Base-by-base conservation (phyloP, 176 grass and related monocot species). In the Musa acuminata region DNA sequence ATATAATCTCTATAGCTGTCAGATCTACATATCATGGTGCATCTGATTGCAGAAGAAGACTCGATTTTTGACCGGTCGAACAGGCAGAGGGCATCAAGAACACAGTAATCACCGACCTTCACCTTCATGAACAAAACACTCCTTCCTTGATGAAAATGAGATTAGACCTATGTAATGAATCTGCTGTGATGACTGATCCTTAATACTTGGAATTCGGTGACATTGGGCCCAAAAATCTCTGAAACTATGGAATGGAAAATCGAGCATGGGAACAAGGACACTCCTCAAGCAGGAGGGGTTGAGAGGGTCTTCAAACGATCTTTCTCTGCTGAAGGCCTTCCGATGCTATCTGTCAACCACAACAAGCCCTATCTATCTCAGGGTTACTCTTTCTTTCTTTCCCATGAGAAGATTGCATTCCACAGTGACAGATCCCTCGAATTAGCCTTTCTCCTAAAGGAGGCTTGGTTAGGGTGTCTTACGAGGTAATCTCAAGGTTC, bases 311-410 rank as follows among this genome's bases (percentile, higher is more conserved):
- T 98, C 84, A 83, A 82, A 66, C 83, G 81, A 69, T 62, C 67
- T 21, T 98, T 93, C 82, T 65, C 81, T 98, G 21, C 58, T 84
- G 27, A 89, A 91, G 77, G 80, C 85, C 0, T 80, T 86, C 27
- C 85, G 91, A 73, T 98, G 94, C 80, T 99, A 93, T 86, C 84
- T 98, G 55, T 91, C 83, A n/a, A n/a, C n/a, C n/a, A n/a, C n/a
- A n/a, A n/a, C n/a, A n/a, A n/a, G n/a, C n/a, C n/a, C n/a, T n/a
- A n/a, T n/a, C n/a, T n/a, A n/a, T n/a, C n/a, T n/a, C n/a, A 52
- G 94, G 94, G 53, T 87, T 83, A 79, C 85, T 98, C 74, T 98
- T 98, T 80, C 74, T 98, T 98, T 80, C 85, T 98, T 14, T 90
- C 94, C 74, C 84, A 72, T 8, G 73, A 85, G 52, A 87, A 86